Evolutionary conservation across 495 filamentous ascomycete genomes (phyloP), one percentile per base, ranked within the genome.

Genomic region (Aspergillus diversus): DNA sequence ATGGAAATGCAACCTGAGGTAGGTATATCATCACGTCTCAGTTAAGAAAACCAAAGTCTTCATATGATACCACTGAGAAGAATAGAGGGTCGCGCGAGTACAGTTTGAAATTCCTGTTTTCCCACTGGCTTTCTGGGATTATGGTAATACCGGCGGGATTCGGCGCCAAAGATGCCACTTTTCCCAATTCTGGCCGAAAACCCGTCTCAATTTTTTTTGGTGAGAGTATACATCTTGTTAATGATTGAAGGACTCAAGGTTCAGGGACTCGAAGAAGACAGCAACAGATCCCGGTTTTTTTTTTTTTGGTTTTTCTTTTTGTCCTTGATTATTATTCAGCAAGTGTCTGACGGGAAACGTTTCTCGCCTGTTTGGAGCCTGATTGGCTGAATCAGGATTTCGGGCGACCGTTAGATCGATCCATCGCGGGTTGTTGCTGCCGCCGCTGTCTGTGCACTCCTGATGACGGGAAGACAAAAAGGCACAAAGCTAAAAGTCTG

Each of bases 361-460:
- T 60, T 51, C 57, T 62, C n/a, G 55, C 33, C 33, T 63, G 58
- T 57, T 65, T 66, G 50, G 32, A 63, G 61, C 57, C 60, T 62
- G 54, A 64, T 71, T 63, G 63, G 60, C 53, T 55, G 51, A 48
- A 61, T 60, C 57, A n/a, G 52, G 32, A 57, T 39, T 59, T 66
- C 27, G 58, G 47, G 55, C 60, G 65, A 58, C 68, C 65, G 65
- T 71, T 71, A 60, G 68, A 70, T 70, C 64, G 61, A 68, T 68
- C 66, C 66, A 68, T 68, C 62, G 61, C 49, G 49, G 59, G 58
- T 53, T 61, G 58, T 35, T 59, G 61, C 49, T 63, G 61, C 52
- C 58, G 48, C 58, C 42, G 43, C 50, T 57, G 62, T 68, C 66
- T 65, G 62, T 68, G 66, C 63, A 65, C 57, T 55, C 39, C 49